Conservation (phyloP, 2,329 filamentous ascomycete species). For the Harringtonia aguacate region DNA sequence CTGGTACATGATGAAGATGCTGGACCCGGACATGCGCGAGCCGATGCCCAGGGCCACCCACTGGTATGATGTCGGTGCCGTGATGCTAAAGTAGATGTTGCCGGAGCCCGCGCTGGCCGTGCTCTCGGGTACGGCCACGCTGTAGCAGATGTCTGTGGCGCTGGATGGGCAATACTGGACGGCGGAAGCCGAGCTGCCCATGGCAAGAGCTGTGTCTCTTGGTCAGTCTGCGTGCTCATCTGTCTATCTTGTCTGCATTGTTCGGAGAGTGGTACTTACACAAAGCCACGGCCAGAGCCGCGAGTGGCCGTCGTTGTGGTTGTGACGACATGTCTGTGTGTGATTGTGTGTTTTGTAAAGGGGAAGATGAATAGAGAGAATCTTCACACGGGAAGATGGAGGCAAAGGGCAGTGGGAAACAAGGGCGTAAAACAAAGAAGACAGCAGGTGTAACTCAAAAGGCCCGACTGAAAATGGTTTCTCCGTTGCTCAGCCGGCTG, state of each 20-base stretch:
- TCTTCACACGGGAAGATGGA: too few species aligned
- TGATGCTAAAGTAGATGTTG: conserved; percentile 51
- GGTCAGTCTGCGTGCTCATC: neutral
- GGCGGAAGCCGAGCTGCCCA: neutral
- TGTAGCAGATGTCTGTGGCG: conserved; percentile 37
- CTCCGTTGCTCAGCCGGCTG: too few species aligned
- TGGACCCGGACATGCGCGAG: conserved; percentile 39
- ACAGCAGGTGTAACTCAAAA: too few species aligned
- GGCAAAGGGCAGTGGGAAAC: too few species aligned
- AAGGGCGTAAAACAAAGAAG: too few species aligned
- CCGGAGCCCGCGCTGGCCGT: conserved; percentile 37
- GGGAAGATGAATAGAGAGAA: too few species aligned
- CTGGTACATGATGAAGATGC: conserved; percentile 54
- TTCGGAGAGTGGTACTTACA: neutral
- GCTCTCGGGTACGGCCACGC: conserved; percentile 40
- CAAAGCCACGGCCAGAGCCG: neutral
- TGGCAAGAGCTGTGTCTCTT: conserved; percentile 8
- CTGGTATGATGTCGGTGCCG: conserved; percentile 37
- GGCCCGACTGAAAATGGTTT: too few species aligned
- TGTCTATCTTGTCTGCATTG: neutral
- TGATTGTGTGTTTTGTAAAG: neutral
- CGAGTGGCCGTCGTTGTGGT: neutral
- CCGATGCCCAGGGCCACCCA: conserved; percentile 53
- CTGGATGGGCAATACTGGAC: conserved; percentile 26
- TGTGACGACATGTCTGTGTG: too few species aligned